These are phyloP conservation scores for Penicillium sp. DNA, from an alignment of 2,329 filamentous ascomycete genomes.

Conservation along the genomic window DNA sequence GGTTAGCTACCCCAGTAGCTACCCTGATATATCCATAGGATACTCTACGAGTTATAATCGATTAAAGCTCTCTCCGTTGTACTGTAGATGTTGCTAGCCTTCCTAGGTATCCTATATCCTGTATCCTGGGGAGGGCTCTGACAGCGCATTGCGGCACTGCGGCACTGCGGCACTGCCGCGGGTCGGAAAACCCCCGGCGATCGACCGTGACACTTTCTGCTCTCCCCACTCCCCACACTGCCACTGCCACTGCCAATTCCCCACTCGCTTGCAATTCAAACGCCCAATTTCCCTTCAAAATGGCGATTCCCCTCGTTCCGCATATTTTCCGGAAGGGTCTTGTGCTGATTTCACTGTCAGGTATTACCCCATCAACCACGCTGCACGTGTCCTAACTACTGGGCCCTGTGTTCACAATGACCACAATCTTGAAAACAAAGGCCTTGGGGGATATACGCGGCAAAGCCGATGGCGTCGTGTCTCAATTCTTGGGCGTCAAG, in stretches of 20 bases:
- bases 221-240: not conserved
- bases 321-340: not conserved
- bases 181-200: not conserved
- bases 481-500: slow-evolving; percentile 43
- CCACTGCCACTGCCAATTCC: too few species aligned
- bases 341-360: not conserved
- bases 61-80: too few species aligned
- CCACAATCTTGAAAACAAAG: not conserved
- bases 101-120: too few species aligned
- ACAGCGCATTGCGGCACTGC: too few species aligned
- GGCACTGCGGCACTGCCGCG: too few species aligned
- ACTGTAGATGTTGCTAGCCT: too few species aligned
- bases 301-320: not conserved
- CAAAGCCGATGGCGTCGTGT: slow-evolving; percentile 29
- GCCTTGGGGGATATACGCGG: slow-evolving; percentile 15
- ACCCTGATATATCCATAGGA: too few species aligned
- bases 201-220: not conserved
- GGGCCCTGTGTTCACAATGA: not conserved
- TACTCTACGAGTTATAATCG: too few species aligned
- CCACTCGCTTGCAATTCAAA: not conserved
- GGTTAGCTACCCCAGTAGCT: too few species aligned
- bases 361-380: not conserved
- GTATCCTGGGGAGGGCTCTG: too few species aligned
- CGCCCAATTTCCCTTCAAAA: not conserved
- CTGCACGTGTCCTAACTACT: not conserved